Evolutionary conservation across 1,139 yeast species (phyloP).

Genomic region (Hyphopichia wangnamkhiaoensis): DNA sequence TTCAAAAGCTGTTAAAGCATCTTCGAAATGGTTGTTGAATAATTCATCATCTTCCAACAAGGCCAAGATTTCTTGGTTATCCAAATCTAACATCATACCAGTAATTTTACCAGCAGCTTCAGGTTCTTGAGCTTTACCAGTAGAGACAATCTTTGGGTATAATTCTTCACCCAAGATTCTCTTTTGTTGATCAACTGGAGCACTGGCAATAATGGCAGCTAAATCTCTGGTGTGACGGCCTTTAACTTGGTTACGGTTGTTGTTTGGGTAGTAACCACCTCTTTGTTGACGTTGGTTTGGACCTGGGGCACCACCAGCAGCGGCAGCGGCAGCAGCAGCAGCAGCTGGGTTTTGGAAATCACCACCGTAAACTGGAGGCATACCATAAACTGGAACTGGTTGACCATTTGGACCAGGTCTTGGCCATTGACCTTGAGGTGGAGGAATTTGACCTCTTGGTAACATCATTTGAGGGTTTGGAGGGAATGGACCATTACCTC

Average conservation of each 20-base stretch:
- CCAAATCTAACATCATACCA: constrained; percentile 98
- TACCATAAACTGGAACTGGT: constrained; percentile 77
- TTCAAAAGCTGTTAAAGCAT: constrained; percentile 92
- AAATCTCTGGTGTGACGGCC: constrained; percentile 46
- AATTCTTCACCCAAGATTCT: constrained; percentile 97
- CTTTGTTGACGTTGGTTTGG: constrained; percentile 23
- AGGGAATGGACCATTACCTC: constrained; percentile 83
- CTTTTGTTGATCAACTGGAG: constrained; percentile 89
- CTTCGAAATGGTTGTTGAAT: constrained; percentile 89
- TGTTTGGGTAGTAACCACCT: constrained; percentile 51
- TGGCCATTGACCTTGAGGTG: constrained; percentile 75
- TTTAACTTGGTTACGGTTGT: constrained; percentile 36
- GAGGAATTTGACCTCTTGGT: constrained; percentile 75
- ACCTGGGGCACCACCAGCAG: constrained; percentile 2
- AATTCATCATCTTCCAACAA: constrained; percentile 88
- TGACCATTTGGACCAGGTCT: constrained; percentile 80
- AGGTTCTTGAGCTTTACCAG: constrained; percentile 82
- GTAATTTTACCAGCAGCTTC: constrained; percentile 99
- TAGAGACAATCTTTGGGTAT: constrained; percentile 90
- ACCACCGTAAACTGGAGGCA: constrained; percentile 73
- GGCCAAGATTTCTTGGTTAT: constrained; percentile 85
- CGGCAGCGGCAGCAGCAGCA: constrained; percentile 17
- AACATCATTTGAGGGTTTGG: constrained; percentile 90
- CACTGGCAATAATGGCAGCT: constrained; percentile 61
- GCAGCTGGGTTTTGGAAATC: constrained; percentile 47